These are phyloP conservation scores for Candida vartiovaarae DNA, from an alignment of 805 yeast species.

Conservation along the genomic window DNA sequence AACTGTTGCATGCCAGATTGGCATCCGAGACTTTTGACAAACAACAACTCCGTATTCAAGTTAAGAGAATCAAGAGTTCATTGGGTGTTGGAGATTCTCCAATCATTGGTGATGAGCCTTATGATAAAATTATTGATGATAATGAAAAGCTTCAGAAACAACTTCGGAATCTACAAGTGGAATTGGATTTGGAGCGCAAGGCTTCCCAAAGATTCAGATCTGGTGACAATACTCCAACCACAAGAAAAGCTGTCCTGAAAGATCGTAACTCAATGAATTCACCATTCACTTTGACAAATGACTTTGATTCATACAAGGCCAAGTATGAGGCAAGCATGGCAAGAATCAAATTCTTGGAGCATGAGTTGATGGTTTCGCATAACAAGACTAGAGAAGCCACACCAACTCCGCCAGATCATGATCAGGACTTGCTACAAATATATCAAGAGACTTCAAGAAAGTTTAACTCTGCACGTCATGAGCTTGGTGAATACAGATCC, in stretches of 20 bases:
- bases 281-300: conserved; percentile 18
- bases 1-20: conserved; percentile 53
- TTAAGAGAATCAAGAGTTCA: conserved; percentile 27
- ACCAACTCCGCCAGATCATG: conserved; percentile 15
- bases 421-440: conserved; percentile 40
- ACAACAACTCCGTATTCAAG: conserved; percentile 38
- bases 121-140: conserved; percentile 12
- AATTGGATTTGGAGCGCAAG: conserved; percentile 44
- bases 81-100: conserved; percentile 15
- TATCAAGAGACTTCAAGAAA: conserved; percentile 45
- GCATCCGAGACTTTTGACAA: conserved; percentile 59
- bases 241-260: conserved; percentile 26
- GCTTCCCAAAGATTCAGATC: conserved; percentile 40
- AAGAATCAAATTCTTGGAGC: conserved; percentile 34
- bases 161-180: conserved; percentile 39
- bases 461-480: conserved; percentile 36
- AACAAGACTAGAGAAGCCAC: conserved; percentile 1
- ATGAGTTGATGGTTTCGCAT: conserved; percentile 17
- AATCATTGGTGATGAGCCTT: conserved; percentile 20
- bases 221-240: conserved; percentile 30
- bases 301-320: conserved; percentile 28
- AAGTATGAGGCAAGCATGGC: conserved; percentile 43
- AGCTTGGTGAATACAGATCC: conserved; percentile 33
- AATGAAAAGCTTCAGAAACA: conserved; percentile 33
- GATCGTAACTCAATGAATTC: conserved; percentile 16